phyloP scores from a whole-genome alignment of 2,329 filamentous ascomycete genomes.

The Lecanicillium sp. region DNA sequence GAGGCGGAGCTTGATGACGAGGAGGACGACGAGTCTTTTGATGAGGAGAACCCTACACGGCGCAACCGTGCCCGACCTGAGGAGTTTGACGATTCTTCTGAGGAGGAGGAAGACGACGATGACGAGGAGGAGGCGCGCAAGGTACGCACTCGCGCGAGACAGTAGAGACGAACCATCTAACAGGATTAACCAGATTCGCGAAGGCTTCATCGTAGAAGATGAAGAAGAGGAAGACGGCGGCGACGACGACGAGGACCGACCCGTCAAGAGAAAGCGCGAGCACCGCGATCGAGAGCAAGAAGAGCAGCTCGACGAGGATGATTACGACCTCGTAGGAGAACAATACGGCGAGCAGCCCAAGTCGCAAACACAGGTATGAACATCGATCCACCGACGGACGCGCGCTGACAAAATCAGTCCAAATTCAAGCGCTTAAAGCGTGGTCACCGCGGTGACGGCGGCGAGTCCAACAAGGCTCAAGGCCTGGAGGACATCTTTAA shows the following conservation, averaged over 20 bases:
- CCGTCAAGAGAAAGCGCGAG: constrained; percentile 70
- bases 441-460: constrained; percentile 70
- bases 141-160: constrained; percentile 35
- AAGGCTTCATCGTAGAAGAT: constrained; percentile 86
- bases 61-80: constrained; percentile 34
- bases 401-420: constrained; percentile 45
- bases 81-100: constrained; percentile 72
- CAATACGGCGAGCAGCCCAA: constrained; percentile 60
- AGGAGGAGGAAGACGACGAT: constrained; percentile 88
- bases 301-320: constrained; percentile 89
- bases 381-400: not conserved
- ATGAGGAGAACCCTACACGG: constrained; percentile 65
- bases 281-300: constrained; percentile 72
- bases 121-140: constrained; percentile 78
- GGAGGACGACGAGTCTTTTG: constrained; percentile 77
- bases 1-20: constrained; percentile 83
- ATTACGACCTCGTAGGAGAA: constrained; percentile 90
- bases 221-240: constrained; percentile 73
- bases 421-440: constrained; percentile 97
- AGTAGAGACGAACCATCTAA: too few species aligned
- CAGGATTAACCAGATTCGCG: constrained; percentile 61
- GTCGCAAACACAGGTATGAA: constrained; percentile 60
- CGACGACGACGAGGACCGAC: constrained; percentile 48
- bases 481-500: constrained; percentile 91
- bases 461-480: constrained; percentile 57